Evolutionary conservation across 305 asterid species (phyloP), one percentile per base, ranked within the genome.

Genomic region (Salvia sclarea): DNA sequence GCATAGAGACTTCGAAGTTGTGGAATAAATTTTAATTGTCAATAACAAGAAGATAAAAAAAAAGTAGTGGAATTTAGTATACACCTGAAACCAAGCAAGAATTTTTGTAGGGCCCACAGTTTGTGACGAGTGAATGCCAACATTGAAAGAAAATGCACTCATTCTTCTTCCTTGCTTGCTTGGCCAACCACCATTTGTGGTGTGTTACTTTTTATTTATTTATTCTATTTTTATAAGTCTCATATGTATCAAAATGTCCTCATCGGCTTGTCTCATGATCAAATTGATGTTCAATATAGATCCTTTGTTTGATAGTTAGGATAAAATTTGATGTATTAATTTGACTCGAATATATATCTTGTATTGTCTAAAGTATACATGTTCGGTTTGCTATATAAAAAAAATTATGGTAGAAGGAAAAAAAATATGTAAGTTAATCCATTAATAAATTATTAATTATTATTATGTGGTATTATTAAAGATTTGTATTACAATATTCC

Each of bases 71-170:
- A 20, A 18, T 45, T 6, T 18, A 59, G 62, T 31, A 21, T 38
- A 70, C 70, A 70, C 55, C 43, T 66, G 74, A 33, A 18, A 54
- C 18, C 14, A 61, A 72, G 21, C 4, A 17, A 66, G 68, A 67
- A 72, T 71, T 56, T 61, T 66, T 35, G 72, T 71, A 70, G 81
- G 71, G 41, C 80, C 64, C n/a, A n/a, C n/a, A 47, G 9, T 43
- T 43, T 48, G 61, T 64, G 44, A 35, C 57, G 45, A 56, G 70
- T 52, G 54, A 52, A 35, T 21, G 44, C 66, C 66, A 68, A 59
- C 40, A 50, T 8, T 22, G 22, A 50, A 28, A 22, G 58, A 57
- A 62, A 62, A 31, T 54, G 37, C 43, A 55, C 79, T 69, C 75
- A 63, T 75, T 75, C 79, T 63, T 57, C 24, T 50, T 49, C 49